Evolutionary conservation across 768 basidiomycete species (phyloP).

Genomic region (Russula virescens): DNA sequence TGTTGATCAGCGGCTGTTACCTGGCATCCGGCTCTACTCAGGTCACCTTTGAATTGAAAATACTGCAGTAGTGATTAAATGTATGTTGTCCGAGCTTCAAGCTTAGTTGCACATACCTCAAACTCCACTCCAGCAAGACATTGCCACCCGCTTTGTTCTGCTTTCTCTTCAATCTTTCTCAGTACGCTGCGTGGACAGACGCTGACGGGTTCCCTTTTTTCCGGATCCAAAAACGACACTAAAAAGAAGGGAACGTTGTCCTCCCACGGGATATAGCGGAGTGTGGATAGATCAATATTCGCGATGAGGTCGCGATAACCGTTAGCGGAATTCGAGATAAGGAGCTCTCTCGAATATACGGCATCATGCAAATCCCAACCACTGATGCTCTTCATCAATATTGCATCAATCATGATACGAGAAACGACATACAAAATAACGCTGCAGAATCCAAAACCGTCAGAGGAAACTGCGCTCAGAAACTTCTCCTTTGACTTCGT

Average conservation of each 20-base stretch:
- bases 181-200: conserved; percentile 88
- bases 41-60: conserved; percentile 81
- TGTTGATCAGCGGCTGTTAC: neutral
- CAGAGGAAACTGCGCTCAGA: conserved; percentile 65
- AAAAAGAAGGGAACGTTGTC: conserved; percentile 90
- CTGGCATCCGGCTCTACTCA: neutral
- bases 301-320: conserved; percentile 91
- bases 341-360: conserved; percentile 77
- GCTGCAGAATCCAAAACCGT: conserved; percentile 91
- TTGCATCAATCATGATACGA: neutral
- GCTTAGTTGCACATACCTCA: conserved; percentile 48
- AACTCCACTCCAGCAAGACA: conserved; percentile 90
- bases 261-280: conserved; percentile 89
- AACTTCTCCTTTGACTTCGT: conserved; percentile 87
- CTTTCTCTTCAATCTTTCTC: conserved; percentile 48
- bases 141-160: conserved; percentile 43
- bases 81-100: neutral
- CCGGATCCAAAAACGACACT: conserved; percentile 84
- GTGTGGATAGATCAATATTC: conserved; percentile 79
- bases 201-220: conserved; percentile 65
- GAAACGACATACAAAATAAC: conserved; percentile 69
- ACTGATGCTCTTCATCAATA: conserved; percentile 33
- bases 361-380: conserved; percentile 93
- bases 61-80: conserved; percentile 43
- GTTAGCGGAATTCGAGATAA: conserved; percentile 86